Evolutionary conservation across 345 rosid species (phyloP).

Genomic region (Ailanthus altissimus): DNA sequence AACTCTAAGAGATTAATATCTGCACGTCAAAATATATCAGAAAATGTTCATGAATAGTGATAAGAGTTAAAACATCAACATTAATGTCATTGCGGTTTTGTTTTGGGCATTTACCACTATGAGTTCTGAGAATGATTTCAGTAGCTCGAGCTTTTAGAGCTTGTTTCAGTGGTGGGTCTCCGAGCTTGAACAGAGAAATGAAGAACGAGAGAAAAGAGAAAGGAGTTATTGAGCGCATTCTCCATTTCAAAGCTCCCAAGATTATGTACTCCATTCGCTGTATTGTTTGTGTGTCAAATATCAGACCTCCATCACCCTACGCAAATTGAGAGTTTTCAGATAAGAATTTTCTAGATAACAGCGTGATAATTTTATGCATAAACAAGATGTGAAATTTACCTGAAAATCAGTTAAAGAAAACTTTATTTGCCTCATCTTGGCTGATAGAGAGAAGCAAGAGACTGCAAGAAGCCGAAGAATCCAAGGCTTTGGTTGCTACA

Average conservation of each 20-base stretch:
- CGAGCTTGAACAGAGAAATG: slow-evolving; percentile 50
- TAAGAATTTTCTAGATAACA: background rate
- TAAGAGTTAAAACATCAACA: background rate
- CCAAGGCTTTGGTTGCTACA: slow-evolving; percentile 64
- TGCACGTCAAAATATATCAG: slow-evolving; percentile 22
- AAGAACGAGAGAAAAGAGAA: slow-evolving; percentile 71
- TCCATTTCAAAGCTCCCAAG: slow-evolving; percentile 79
- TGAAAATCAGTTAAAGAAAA: slow-evolving; percentile 41
- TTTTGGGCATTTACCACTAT: slow-evolving; percentile 43
- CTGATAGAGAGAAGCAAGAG: slow-evolving; percentile 70
- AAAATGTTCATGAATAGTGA: background rate
- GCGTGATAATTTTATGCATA: background rate
- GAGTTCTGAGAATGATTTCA: slow-evolving; percentile 62
- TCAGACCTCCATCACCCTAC: slow-evolving; percentile 45
- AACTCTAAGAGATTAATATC: slow-evolving; percentile 57
- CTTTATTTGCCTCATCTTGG: slow-evolving; percentile 70
- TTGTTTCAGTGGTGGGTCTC: slow-evolving; percentile 44
- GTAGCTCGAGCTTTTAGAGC: slow-evolving; percentile 57
- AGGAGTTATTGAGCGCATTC: slow-evolving; percentile 90
- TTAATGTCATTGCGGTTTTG: background rate
- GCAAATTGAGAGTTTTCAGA: background rate
- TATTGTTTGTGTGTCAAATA: slow-evolving; percentile 55
- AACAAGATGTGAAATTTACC: slow-evolving; percentile 36
- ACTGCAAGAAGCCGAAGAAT: slow-evolving; percentile 58
- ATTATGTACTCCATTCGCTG: slow-evolving; percentile 73